Evolutionary conservation across 1,139 yeast species (phyloP), one percentile per base, ranked within the genome.

Genomic region (Meyerozyma smithsonii): DNA sequence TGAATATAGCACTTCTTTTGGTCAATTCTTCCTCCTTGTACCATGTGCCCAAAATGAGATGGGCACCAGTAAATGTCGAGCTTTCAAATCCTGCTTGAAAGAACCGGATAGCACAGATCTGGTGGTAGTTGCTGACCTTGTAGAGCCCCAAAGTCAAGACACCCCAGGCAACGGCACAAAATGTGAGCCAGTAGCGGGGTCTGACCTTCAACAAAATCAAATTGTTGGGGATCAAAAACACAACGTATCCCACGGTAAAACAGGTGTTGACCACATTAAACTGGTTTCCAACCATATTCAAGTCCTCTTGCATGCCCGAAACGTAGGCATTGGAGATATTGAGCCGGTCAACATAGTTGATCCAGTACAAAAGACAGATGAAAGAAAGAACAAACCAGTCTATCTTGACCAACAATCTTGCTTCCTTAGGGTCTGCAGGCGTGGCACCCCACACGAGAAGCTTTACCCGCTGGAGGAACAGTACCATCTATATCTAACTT

Each of bases 151-250:
- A 58, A 1, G 82, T 77, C 37, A 78, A 54, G 1, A 77, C 36
- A 14, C 79, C 81, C 84, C 84, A 79, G 0, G 70, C 61, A 32
- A 74, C 54, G 2, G 77, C 72, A 52, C 81, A 76, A 46, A 75
- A 74, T 19, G 77, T 61, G 24, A 78, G 48, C 81, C 78, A 77
- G 45, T 71, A 68, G 36, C 78, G 61, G 1, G 84, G 82, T 44
- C 76, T 66, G 1, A 78, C 64, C 41, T 66, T 70, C 42, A 77
- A 56, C 17, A 79, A 56, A 37, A 74, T 66, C 50, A 74, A 49
- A 50, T 77, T 77, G 46, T 77, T 72, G 1, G 85, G 85, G 30
- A 81, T 56, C 65, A 77, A 70, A 4, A 80, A 79, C 12, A 79
- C 62, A 19, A 76, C 70, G 54, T 77, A 79, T 1, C 86, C 86